A percentile compares a stretch with the other conserved stretches of the same genome.
Evolutionary conservation across 805 yeast species (phyloP).

Genomic region (Kluyveromyces starmeri): DNA sequence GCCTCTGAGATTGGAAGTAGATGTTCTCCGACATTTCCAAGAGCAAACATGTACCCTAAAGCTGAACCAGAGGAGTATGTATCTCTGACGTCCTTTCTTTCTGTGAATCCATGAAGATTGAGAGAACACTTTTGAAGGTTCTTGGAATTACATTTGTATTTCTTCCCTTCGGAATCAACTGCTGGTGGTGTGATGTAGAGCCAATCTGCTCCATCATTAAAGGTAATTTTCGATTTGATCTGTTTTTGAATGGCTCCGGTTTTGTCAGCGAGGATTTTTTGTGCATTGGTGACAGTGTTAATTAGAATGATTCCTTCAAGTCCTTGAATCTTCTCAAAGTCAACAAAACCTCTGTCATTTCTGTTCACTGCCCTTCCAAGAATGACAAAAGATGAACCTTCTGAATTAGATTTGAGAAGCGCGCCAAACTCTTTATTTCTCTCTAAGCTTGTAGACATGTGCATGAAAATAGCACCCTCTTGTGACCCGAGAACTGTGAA

Average conservation of each 20-base stretch:
- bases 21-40: constrained; percentile 79
- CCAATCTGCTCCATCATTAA: constrained; percentile 93
- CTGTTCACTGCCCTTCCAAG: constrained; percentile 68
- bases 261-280: constrained; percentile 27
- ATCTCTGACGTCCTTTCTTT: constrained; percentile 73
- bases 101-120: constrained; percentile 86
- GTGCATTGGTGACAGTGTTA: constrained; percentile 55
- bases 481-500: constrained; percentile 74
- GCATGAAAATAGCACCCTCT: constrained; percentile 68
- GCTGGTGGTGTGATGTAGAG: constrained; percentile 58
- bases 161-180: constrained; percentile 50
- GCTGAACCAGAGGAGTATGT: constrained; percentile 86
- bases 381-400: constrained; percentile 78
- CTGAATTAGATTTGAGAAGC: constrained; percentile 77
- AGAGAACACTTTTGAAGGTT: constrained; percentile 59
- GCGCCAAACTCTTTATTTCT: constrained; percentile 60
- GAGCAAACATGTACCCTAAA: constrained; percentile 77
- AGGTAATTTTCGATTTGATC: constrained; percentile 66
- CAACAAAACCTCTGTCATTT: constrained; percentile 66
- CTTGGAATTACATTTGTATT: constrained; percentile 43
- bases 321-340: constrained; percentile 75
- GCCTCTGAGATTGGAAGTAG: constrained; percentile 43
- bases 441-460: constrained; percentile 57
- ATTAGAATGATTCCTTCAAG: constrained; percentile 78
- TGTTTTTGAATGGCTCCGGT: constrained; percentile 40